A percentile compares a stretch with the other conserved stretches of the same genome.
Conservation (phyloP, 495 filamentous ascomycete genomes). For the Hypomontagnella monticulosa region DNA sequence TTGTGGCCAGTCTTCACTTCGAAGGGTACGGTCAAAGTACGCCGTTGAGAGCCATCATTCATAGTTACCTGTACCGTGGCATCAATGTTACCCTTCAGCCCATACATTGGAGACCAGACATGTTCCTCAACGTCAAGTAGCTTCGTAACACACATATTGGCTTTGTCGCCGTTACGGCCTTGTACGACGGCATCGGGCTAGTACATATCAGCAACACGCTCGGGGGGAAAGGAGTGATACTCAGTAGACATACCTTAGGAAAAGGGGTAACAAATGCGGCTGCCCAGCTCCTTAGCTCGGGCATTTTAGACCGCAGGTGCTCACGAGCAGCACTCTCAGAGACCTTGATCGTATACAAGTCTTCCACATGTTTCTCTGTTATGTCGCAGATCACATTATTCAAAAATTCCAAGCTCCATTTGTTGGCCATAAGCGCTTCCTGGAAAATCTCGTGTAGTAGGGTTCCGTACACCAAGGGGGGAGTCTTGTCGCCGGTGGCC, state of each 20-base stretch:
- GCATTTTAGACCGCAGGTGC: constrained; percentile 80
- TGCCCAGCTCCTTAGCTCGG: constrained; percentile 83
- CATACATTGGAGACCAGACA: constrained; percentile 96
- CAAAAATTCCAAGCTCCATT: constrained; percentile 78
- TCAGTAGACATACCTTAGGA: constrained; percentile 67
- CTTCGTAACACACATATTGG: constrained; percentile 87
- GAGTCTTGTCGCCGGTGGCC: constrained; percentile 77
- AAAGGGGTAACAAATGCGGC: constrained; percentile 75
- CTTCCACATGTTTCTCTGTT: constrained; percentile 77
- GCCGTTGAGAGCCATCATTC: constrained; percentile 67
- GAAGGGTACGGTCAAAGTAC: constrained; percentile 85
- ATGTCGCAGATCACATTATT: constrained; percentile 69
- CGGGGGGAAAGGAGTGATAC: constrained; percentile 1
- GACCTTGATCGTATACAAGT: constrained; percentile 84
- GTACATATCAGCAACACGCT: constrained; percentile 30
- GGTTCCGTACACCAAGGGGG: constrained; percentile 85
- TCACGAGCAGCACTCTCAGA: constrained; percentile 74
- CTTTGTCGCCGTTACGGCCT: constrained; percentile 75
- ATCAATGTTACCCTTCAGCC: constrained; percentile 96
- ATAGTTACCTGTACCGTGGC: constrained; percentile 95
- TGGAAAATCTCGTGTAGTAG: constrained; percentile 96
- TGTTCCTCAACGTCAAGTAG: constrained; percentile 97
- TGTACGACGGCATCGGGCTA: constrained; percentile 77
- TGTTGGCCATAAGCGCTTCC: constrained; percentile 82
- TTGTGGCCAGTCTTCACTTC: constrained; percentile 95